These are phyloP conservation scores for Cornus florida DNA, from an alignment of 148 eudicot species.

Conservation along the genomic window DNA sequence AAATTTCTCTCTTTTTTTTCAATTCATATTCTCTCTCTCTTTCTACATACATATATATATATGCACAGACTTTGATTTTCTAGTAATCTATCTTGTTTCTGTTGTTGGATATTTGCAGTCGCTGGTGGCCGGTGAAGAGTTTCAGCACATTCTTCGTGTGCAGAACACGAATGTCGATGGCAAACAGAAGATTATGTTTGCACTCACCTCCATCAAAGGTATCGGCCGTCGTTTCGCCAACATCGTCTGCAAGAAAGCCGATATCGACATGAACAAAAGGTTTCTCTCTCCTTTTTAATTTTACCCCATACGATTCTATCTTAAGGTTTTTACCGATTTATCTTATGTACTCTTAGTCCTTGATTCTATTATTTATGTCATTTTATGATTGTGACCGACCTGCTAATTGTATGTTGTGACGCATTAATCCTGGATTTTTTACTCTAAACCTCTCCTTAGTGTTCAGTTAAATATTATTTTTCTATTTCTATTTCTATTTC, in stretches of 20 bases:
- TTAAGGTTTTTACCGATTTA: too few species aligned
- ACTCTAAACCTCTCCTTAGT: too few species aligned
- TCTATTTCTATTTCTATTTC: too few species aligned
- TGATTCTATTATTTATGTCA: too few species aligned
- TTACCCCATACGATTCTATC: too few species aligned
- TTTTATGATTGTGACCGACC: too few species aligned
- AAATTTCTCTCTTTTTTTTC: neutral
- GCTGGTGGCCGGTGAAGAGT: slow-evolving; percentile 80
- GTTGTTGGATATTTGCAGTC: slow-evolving; percentile 40
- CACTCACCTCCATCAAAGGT: slow-evolving; percentile 92
- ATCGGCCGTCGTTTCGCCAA: slow-evolving; percentile 92
- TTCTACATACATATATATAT: neutral
- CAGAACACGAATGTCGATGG: slow-evolving; percentile 94
- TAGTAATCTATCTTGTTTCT: neutral
- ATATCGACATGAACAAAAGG: slow-evolving; percentile 95
- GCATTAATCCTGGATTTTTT: too few species aligned
- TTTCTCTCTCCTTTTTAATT: neutral
- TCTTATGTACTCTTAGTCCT: too few species aligned
- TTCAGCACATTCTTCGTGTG: slow-evolving; percentile 89
- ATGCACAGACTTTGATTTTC: neutral
- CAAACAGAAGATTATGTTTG: slow-evolving; percentile 92
- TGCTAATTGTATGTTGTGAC: too few species aligned
- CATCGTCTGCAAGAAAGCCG: slow-evolving; percentile 92
- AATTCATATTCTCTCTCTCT: neutral
- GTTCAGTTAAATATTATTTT: too few species aligned